These are phyloP conservation scores for Arachnomyces sp. DNA, from an alignment of 2,329 filamentous ascomycete species.

Conservation along the genomic window DNA sequence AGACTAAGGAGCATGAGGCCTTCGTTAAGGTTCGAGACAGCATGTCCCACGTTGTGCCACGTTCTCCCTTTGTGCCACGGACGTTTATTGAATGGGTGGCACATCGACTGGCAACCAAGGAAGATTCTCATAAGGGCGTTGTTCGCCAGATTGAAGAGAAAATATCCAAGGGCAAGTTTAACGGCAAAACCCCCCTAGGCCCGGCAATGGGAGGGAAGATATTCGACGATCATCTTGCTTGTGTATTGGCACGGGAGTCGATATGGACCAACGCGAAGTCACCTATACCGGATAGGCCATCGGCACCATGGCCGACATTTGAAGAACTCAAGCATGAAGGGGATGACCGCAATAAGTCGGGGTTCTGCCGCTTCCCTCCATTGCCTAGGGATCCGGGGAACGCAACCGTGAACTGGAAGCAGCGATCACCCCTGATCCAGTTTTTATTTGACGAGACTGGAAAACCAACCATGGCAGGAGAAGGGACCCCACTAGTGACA, in stretches of 20 bases:
- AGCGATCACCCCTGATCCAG: conserved; percentile 15
- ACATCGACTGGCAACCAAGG: conserved; percentile 13
- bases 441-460: conserved; percentile 18
- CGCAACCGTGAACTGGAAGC: conserved; percentile 25
- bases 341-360: conserved; percentile 21
- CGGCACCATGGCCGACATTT: conserved; percentile 23
- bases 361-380: conserved; percentile 23
- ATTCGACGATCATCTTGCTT: conserved; percentile 16
- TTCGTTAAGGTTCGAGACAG: conserved; percentile 17
- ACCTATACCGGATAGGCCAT: conserved; percentile 7
- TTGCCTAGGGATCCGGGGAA: conserved; percentile 26
- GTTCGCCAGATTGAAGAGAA: conserved; percentile 8
- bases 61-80: conserved; percentile 20
- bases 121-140: conserved; percentile 9
- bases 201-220: conserved; percentile 16
- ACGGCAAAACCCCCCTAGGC: conserved; percentile 3
- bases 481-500: conserved; percentile 5
- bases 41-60: conserved; percentile 17
- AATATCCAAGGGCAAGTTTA: conserved; percentile 1
- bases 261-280: conserved; percentile 19
- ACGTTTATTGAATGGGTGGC: conserved; percentile 18
- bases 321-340: conserved; percentile 28
- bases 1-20: conserved; percentile 19
- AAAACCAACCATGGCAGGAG: conserved; percentile 3
- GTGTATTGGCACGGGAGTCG: conserved; percentile 20